A percentile compares a stretch with the other conserved stretches of the same genome.
Conservation (phyloP, 2,329 filamentous ascomycete species). For the Lachnellula hyalina region DNA sequence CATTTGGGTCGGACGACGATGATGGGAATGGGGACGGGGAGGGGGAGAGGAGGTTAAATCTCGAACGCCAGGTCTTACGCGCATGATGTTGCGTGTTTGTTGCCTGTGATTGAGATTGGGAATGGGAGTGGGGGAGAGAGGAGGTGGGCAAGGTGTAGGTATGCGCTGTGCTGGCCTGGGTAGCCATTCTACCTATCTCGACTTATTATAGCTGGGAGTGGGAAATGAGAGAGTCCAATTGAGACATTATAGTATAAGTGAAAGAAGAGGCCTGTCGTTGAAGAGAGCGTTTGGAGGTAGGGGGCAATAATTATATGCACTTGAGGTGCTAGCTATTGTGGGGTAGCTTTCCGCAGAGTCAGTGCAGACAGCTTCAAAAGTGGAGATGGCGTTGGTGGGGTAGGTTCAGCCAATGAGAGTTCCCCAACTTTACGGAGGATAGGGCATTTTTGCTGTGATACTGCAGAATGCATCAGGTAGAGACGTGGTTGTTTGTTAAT, state of each 20-base stretch:
- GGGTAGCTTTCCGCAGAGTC: too few relatives aligned
- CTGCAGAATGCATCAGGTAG: too few relatives aligned
- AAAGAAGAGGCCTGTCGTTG: neutral
- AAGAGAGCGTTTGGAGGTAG: too few relatives aligned
- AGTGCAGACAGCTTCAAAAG: neutral
- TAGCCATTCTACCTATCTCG: slow-evolving; percentile 5
- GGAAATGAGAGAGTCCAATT: neutral
- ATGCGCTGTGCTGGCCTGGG: slow-evolving; percentile 5
- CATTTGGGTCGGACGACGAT: neutral
- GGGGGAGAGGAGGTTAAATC: slow-evolving; percentile 6
- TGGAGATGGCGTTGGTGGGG: too few relatives aligned
- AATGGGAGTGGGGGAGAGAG: slow-evolving; percentile 4
- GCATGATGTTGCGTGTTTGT: neutral
- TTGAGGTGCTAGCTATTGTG: neutral
- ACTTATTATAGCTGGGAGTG: neutral
- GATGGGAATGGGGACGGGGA: neutral
- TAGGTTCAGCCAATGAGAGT: too few relatives aligned
- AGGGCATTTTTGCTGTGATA: too few relatives aligned
- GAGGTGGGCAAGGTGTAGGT: slow-evolving; percentile 20
- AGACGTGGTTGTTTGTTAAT: too few relatives aligned
- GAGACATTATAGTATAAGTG: neutral
- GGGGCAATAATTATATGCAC: neutral
- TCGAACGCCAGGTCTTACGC: slow-evolving; percentile 14
- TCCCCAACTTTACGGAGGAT: too few relatives aligned
- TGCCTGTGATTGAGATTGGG: neutral